Conservation (phyloP, 1,139 yeast genomes). For the Kluyveromyces sp. region DNA sequence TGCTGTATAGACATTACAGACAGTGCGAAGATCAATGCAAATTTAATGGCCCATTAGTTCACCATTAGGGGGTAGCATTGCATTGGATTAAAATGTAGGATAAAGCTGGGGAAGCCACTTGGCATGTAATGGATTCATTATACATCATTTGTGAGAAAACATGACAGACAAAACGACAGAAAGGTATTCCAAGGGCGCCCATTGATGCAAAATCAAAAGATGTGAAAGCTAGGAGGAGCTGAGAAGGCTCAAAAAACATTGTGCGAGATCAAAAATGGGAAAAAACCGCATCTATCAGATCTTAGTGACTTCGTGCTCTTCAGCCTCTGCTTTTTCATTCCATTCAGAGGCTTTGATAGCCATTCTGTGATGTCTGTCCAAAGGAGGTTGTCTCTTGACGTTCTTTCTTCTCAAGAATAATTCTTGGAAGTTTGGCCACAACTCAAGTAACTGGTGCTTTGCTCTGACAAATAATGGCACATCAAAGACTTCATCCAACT, state of each 20-base stretch:
- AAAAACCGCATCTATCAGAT: neutral
- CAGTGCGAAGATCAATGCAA: neutral
- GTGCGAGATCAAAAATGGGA: too few species aligned
- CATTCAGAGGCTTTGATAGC: conserved; percentile 55
- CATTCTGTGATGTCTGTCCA: conserved; percentile 49
- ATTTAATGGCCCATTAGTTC: neutral
- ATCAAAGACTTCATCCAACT: conserved; percentile 61
- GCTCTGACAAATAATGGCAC: conserved; percentile 53
- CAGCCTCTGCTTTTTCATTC: conserved; percentile 50
- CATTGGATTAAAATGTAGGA: neutral
- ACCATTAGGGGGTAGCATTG: too few species aligned
- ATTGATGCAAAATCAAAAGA: neutral
- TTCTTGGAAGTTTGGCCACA: conserved; percentile 40
- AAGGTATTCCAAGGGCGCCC: too few species aligned
- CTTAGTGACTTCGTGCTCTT: conserved; percentile 35
- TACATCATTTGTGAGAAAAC: too few species aligned
- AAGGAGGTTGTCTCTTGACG: conserved; percentile 46
- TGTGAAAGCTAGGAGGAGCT: neutral
- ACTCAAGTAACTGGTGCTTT: conserved; percentile 43
- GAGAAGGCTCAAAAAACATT: neutral
- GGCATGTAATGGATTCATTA: too few species aligned
- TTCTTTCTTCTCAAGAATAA: conserved; percentile 38
- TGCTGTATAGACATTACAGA: neutral
- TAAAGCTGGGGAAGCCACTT: neutral
- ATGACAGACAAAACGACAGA: neutral